phyloP scores from a whole-genome alignment of 2,329 filamentous ascomycete genomes.

The Cadophora malorum region DNA sequence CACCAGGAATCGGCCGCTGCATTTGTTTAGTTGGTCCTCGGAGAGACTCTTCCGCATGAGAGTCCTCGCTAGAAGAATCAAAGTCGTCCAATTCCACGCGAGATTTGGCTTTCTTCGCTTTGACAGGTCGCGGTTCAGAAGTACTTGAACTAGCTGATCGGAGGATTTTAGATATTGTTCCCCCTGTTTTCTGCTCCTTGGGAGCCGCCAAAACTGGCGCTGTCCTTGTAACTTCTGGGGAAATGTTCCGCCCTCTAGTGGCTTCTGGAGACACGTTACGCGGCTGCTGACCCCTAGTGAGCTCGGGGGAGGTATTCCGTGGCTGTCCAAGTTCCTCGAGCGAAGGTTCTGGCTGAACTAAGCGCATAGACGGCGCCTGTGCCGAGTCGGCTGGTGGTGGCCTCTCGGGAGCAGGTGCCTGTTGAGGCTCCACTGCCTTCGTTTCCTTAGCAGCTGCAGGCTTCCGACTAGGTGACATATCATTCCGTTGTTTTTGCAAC shows the following conservation, averaged over 20 bases:
- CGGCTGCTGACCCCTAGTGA: constrained; percentile 40
- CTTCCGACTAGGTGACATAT: constrained; percentile 41
- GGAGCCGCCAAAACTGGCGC: constrained; percentile 48
- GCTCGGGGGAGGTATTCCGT: constrained; percentile 50
- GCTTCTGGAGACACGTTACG: constrained; percentile 48
- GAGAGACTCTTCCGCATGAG: constrained; percentile 44
- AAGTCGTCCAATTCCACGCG: constrained; percentile 75
- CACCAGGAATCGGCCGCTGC: constrained; percentile 44
- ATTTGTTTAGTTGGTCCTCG: constrained; percentile 37
- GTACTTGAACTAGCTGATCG: constrained; percentile 49
- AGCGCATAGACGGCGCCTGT: constrained; percentile 42
- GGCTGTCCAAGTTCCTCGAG: constrained; percentile 36
- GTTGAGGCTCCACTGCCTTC: constrained; percentile 38
- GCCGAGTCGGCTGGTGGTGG: constrained; percentile 37
- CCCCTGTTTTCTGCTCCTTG: constrained; percentile 50
- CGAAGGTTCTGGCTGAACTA: constrained; percentile 41
- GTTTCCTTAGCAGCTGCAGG: constrained; percentile 33
- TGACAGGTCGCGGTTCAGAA: constrained; percentile 58
- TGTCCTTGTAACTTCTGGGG: constrained; percentile 47
- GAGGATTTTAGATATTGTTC: constrained; percentile 52
- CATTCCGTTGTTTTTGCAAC: constrained; percentile 65
- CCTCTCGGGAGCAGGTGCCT: constrained; percentile 39
- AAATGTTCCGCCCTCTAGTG: constrained; percentile 37
- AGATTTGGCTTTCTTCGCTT: constrained; percentile 64
- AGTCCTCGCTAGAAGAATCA: constrained; percentile 54